Evolutionary conservation across 2,329 filamentous ascomycete genomes (phyloP).

Genomic region (Ophiostoma fasciatum): DNA sequence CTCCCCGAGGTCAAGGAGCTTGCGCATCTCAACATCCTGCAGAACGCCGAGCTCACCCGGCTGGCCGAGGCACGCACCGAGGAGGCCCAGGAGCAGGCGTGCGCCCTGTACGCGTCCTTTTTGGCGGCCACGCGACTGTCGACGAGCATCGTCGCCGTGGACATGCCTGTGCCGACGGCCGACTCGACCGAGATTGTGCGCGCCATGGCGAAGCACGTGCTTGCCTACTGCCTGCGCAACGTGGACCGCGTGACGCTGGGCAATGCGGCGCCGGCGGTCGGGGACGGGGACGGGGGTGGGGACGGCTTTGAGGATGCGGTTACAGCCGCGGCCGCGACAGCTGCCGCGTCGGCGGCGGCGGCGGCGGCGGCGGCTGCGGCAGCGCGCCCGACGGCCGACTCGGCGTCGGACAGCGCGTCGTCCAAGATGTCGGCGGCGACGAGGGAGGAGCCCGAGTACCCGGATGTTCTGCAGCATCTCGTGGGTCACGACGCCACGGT

Average conservation of each 20-base stretch:
- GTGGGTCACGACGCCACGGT: conserved; percentile 52
- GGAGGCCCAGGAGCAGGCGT: conserved; percentile 78
- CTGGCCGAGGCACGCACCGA: conserved; percentile 66
- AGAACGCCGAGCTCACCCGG: conserved; percentile 58
- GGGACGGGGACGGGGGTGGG: not conserved
- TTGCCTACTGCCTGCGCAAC: conserved; percentile 85
- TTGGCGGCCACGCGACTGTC: conserved; percentile 79
- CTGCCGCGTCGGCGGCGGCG: conserved; percentile 25
- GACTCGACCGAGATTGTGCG: conserved; percentile 84
- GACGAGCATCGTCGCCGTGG: conserved; percentile 69
- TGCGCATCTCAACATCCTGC: conserved; percentile 74
- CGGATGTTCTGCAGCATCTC: conserved; percentile 74
- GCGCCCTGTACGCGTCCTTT: conserved; percentile 80
- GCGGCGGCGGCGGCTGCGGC: conserved; percentile 15
- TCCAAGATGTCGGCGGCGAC: conserved; percentile 12
- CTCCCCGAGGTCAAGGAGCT: conserved; percentile 69
- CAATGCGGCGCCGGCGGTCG: conserved; percentile 12
- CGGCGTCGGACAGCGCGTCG: not conserved
- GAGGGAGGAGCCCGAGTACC: conserved; percentile 34
- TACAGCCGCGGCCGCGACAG: too few relatives aligned
- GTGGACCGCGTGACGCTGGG: conserved; percentile 63
- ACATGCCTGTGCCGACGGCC: conserved; percentile 73
- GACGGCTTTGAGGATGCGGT: too few relatives aligned
- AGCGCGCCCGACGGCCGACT: conserved; percentile 11
- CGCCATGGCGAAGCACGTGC: conserved; percentile 83